Base-by-base conservation (phyloP, 257 asterid genomes). In the Thymus mandschuricus region DNA sequence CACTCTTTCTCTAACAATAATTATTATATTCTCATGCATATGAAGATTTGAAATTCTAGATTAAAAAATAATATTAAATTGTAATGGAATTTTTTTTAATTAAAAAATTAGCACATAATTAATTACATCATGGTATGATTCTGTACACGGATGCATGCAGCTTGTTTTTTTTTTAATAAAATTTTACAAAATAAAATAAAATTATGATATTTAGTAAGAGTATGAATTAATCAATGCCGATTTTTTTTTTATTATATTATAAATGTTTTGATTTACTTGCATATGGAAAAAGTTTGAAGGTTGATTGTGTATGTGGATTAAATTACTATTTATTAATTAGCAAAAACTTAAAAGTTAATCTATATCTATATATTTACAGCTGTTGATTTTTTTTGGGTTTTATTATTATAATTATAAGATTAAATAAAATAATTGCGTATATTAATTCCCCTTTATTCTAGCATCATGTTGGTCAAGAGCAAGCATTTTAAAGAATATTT, bases 401-500 rank as follows among this genome's bases (percentile, higher is more conserved):
- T 44, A 38, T 33, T 41, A 50, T 51, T 44, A 44, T 44, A 38
- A 15, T 13, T 49, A 46, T 35, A 21, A 4, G 41, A 44, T 7
- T 1, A 38, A 35, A 35, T 44, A 8, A 13, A 50, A 21, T 41
- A 33, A 48, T 45, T 31, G 6, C 15, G 43, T 50, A 21, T 6
- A 12, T 51, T 5, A 60, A 12, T 61, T 12, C 3, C 74, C 79
- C 79, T 56, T 56, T 44, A 69, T 55, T 41, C 48, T 57, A 55
- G 76, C 69, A 63, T 74, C 54, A 46, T 57, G 73, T 6, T 73
- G 71, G 56, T 60, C 29, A 72, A 71, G 52, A 51, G 44, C 38
- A 59, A 43, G 10, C 41, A 3, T 8, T 21, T 43, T 54, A 49
- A 52, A 27, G 11, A 55, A 62, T 70, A 51, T 46, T 72, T 21